phyloP scores from a whole-genome alignment of 805 yeast species.

The Myxozyma vanderwaltii region DNA sequence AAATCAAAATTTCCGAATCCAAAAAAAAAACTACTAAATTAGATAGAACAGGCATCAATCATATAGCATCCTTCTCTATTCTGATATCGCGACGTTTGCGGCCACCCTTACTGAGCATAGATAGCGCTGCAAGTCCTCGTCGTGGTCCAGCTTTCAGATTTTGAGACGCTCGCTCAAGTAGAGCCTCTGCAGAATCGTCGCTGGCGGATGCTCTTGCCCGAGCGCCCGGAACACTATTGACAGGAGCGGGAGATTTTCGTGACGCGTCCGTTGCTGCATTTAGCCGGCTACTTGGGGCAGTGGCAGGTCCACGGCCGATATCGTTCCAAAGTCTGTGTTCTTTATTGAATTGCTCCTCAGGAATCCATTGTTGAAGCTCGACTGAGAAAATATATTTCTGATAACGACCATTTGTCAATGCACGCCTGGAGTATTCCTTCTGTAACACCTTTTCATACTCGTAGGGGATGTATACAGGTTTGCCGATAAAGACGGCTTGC shows the following conservation, averaged over 20 bases:
- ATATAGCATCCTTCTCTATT: background rate
- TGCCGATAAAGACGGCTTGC: constrained; percentile 62
- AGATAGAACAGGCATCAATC: background rate
- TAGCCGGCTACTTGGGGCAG: constrained; percentile 9
- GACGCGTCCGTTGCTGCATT: background rate
- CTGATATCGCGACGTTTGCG: background rate
- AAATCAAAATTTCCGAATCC: background rate
- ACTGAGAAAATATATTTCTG: constrained; percentile 17
- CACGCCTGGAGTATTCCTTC: constrained; percentile 45
- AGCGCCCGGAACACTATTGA: background rate
- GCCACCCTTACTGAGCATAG: background rate
- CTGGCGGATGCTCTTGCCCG: background rate
- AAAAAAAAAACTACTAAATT: background rate
- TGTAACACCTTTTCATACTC: constrained; percentile 43
- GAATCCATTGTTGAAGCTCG: constrained; percentile 25
- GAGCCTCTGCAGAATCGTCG: background rate
- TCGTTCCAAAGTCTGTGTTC: constrained; percentile 19
- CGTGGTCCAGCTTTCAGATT: background rate
- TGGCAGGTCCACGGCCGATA: constrained; percentile 14
- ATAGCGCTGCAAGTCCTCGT: background rate
- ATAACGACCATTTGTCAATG: constrained; percentile 22
- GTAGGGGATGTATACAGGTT: constrained; percentile 50
- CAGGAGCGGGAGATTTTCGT: background rate
- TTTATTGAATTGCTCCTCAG: constrained; percentile 10
- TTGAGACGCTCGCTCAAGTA: background rate